Evolutionary conservation across 2,329 filamentous ascomycete species (phyloP).

Genomic region (Hypomyces rosellus): DNA sequence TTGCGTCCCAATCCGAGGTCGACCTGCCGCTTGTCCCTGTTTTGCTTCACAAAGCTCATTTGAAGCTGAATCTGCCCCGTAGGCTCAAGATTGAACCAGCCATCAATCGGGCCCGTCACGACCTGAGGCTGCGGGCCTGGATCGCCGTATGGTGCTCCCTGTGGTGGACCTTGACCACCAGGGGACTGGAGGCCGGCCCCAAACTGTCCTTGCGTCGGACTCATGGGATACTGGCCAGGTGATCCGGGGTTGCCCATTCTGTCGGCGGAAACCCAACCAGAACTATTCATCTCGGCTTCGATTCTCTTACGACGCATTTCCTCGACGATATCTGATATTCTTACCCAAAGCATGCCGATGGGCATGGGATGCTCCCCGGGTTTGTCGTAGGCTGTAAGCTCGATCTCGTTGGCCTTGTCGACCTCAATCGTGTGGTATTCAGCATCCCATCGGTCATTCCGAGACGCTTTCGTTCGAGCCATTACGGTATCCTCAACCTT

Average conservation of each 20-base stretch:
- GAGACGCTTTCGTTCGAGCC: conserved; percentile 76
- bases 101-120: conserved; percentile 65
- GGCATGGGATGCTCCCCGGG: conserved; percentile 83
- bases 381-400: conserved; percentile 96
- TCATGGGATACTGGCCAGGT: conserved; percentile 52
- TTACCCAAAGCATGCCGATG: conserved; percentile 91
- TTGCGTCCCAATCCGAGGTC: conserved; percentile 90
- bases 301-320: conserved; percentile 97
- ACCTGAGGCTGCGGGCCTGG: conserved; percentile 42
- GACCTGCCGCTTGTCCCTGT: conserved; percentile 72
- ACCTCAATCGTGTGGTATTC: conserved; percentile 90
- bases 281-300: conserved; percentile 88
- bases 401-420: conserved; percentile 97
- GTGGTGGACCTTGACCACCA: conserved; percentile 29
- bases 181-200: conserved; percentile 39
- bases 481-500: conserved; percentile 95
- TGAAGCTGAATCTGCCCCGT: conserved; percentile 87
- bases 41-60: conserved; percentile 87
- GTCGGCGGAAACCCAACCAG: conserved; percentile 95
- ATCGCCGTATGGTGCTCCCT: conserved; percentile 26
- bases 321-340: conserved; percentile 94
- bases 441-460: conserved; percentile 85
- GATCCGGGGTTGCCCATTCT: conserved; percentile 66
- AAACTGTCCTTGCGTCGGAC: conserved; percentile 37
- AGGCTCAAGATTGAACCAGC: conserved; percentile 96